These are phyloP conservation scores for Pedinophyceae sp. DNA, from an alignment of 139 green algal species.

Conservation along the genomic window DNA sequence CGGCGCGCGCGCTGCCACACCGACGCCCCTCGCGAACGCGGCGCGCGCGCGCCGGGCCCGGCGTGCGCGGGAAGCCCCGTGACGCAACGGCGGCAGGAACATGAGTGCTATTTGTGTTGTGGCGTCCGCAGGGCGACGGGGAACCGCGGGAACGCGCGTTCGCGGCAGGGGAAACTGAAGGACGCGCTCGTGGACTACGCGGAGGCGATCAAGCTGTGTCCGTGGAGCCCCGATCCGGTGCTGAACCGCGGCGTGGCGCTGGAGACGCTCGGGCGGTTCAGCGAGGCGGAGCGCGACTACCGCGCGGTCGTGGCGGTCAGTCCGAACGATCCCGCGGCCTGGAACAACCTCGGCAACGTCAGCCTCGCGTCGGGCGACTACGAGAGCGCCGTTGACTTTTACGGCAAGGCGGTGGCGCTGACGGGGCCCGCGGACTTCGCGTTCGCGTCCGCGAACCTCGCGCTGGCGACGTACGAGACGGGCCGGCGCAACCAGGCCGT, in stretches of 20 bases:
- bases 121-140: constrained; percentile 11
- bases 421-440: constrained; percentile 57
- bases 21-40: neutral
- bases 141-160: constrained; percentile 74
- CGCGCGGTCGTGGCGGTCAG: constrained; percentile 38
- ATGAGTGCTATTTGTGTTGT: neutral
- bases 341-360: constrained; percentile 81
- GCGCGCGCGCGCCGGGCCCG: neutral
- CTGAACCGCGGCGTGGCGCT: constrained; percentile 45
- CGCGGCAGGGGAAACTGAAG: constrained; percentile 49
- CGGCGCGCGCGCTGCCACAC: neutral
- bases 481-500: constrained; percentile 32
- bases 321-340: constrained; percentile 50
- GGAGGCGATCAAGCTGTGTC: constrained; percentile 38
- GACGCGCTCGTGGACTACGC: constrained; percentile 65
- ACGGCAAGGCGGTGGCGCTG: constrained; percentile 33
- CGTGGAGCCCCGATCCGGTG: constrained; percentile 70
- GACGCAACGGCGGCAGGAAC: too few relatives aligned
- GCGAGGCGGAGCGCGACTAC: constrained; percentile 66
- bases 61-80: too few relatives aligned
- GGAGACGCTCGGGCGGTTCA: constrained; percentile 20
- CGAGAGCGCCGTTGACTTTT: constrained; percentile 26
- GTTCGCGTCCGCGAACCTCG: constrained; percentile 63
- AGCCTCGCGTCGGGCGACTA: constrained; percentile 12
- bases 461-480: constrained; percentile 51